phyloP scores from a whole-genome alignment of 495 filamentous ascomycete genomes.

The Trichoderma erinaceum region DNA sequence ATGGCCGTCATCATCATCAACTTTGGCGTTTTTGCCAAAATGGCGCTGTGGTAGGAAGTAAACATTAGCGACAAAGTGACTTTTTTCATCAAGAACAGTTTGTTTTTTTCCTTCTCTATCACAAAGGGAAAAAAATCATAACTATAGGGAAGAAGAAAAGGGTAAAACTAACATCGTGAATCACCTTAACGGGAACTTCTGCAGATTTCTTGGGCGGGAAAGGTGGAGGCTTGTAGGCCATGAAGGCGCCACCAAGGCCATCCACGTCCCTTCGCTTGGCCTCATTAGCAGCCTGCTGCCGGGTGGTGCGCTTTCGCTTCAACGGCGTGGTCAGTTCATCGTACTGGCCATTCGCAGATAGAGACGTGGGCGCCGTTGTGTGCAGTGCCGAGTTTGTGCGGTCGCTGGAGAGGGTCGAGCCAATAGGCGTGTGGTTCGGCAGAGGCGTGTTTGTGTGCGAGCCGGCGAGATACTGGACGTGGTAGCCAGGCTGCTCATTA shows the following conservation, averaged over 20 bases:
- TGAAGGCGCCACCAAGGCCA: conserved; percentile 61
- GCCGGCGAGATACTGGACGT: conserved; percentile 51
- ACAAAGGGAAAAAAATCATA: neutral
- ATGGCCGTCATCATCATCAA: conserved; percentile 94
- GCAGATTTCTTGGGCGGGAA: conserved; percentile 85
- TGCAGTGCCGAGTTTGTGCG: conserved; percentile 76
- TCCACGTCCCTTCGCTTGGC: conserved; percentile 68
- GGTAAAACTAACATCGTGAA: conserved; percentile 66
- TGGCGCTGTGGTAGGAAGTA: conserved; percentile 32
- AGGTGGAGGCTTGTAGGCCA: conserved; percentile 76
- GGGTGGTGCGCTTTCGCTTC: conserved; percentile 80
- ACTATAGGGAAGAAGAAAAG: neutral
- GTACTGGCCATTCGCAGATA: conserved; percentile 56
- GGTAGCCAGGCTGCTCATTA: conserved; percentile 42
- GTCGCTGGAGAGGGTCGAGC: conserved; percentile 71
- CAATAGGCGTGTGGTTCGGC: conserved; percentile 54
- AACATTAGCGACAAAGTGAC: neutral
- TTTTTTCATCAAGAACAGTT: neutral
- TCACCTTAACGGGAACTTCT: conserved; percentile 77
- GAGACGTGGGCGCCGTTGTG: conserved; percentile 86
- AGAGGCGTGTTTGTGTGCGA: conserved; percentile 68
- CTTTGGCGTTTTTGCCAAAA: conserved; percentile 48
- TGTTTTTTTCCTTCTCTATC: too few species aligned
- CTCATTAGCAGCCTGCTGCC: conserved; percentile 71
- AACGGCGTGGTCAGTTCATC: conserved; percentile 56